Percentiles rank a stretch among this genome's conserved stretches.
phyloP scores from a whole-genome alignment of 2,329 filamentous ascomycete genomes.

The Trichoderma afroharzianum region DNA sequence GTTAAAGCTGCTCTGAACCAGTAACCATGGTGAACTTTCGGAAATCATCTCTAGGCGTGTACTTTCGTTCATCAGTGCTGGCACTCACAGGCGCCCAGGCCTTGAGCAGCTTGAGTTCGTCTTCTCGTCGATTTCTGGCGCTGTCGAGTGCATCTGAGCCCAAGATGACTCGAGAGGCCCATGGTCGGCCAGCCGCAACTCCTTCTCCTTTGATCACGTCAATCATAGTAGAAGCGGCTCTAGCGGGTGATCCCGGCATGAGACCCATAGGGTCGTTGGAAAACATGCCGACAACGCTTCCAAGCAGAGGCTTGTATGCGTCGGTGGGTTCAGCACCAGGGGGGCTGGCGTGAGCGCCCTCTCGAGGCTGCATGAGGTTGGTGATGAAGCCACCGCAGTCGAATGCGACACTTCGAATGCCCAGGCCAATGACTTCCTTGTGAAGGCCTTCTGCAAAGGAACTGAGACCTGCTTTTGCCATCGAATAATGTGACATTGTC shows the following conservation, averaged over 20 bases:
- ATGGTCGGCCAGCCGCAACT: conserved; percentile 23
- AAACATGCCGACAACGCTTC: conserved; percentile 24
- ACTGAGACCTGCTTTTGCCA: conserved; percentile 29
- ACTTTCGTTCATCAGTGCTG: conserved; percentile 21
- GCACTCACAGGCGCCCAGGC: conserved; percentile 26
- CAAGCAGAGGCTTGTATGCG: conserved; percentile 25
- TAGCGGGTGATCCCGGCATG: conserved; percentile 28
- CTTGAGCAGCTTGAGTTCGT: conserved; percentile 22
- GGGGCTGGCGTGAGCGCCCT: conserved; percentile 14
- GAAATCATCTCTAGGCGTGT: background rate
- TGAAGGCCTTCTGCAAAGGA: conserved; percentile 29
- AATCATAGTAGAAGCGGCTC: conserved; percentile 24
- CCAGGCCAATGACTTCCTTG: conserved; percentile 29
- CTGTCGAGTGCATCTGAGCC: conserved; percentile 30
- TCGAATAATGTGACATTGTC: conserved; percentile 30
- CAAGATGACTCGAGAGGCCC: conserved; percentile 28
- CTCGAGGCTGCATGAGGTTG: conserved; percentile 27
- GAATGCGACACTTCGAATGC: conserved; percentile 29
- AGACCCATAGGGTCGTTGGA: conserved; percentile 20
- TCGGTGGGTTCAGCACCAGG: conserved; percentile 11
- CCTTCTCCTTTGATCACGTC: conserved; percentile 30
- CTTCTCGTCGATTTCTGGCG: conserved; percentile 24
- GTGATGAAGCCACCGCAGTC: conserved; percentile 33
- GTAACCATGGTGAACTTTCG: background rate
- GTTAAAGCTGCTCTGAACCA: background rate